Evolutionary conservation across 177 flowering plant genomes (phyloP), one percentile per base, ranked within the genome.

Genomic region (Vitis hybrid): DNA sequence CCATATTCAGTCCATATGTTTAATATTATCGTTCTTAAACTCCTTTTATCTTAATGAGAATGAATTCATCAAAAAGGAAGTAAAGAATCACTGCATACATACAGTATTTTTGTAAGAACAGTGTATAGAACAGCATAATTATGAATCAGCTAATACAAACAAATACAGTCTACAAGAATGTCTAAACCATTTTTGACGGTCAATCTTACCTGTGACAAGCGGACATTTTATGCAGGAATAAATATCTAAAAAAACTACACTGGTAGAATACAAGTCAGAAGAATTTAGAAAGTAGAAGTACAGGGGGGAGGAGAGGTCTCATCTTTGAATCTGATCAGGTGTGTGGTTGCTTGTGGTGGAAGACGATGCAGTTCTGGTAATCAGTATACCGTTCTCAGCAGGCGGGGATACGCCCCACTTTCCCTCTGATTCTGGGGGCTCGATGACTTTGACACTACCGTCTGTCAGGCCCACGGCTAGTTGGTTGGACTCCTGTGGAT

Each of bases 401-500:
- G 85, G 79, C 10, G 83, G 85, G 65, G 51, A 50, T 11, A 58
- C 57, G 26, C 85, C 87, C 81, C 83, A 82, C 29, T 69, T 80
- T 11, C 74, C 83, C 6, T 79, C 83, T 14, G 83, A 70, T 63
- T 79, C 87, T 2, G 65, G 21, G 13, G 87, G 87, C 70, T 84
- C 87, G 13, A 84, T 56, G 12, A 80, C 83, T 57, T 82, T 70
- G 2, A 84, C 82, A 1, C 79, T 60, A 5, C 87, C 85, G 60
- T 84, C 83, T 1, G 57, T 68, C 63, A 84, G 51, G 13, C 87
- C 87, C 1, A 84, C 16, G 0, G 85, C 87, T 2, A 84, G 64
- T 51, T 84, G 85, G 78, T 80, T 82, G 16, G 85, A 75, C 5
- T 84, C 85, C 1, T 1, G 65, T 2, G 87, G 87, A 60, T 82